These are phyloP conservation scores for Oryza brachyantha DNA, from an alignment of 176 grass and related monocot species.

Conservation along the genomic window DNA sequence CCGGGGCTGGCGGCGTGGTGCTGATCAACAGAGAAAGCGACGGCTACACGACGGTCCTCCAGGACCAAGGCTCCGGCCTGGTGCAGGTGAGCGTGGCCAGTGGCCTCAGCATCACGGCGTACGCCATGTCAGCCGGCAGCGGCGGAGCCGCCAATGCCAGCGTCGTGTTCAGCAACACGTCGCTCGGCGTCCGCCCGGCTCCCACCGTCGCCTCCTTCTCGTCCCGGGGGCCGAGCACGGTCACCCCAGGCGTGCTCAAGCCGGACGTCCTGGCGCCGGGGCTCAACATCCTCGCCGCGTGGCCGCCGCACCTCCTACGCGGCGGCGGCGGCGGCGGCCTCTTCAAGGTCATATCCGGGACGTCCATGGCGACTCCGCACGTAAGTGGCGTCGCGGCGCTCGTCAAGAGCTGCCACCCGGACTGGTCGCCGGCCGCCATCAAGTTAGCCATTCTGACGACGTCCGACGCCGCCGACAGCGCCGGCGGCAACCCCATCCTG, in stretches of 20 bases:
- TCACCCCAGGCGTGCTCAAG: constrained; percentile 23
- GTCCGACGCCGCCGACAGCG: not conserved
- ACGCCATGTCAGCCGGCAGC: not conserved
- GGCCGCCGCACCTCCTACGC: not conserved
- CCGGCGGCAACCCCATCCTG: not conserved
- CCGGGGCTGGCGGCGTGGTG: not conserved
- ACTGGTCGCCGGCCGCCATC: not conserved
- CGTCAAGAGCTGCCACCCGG: constrained; percentile 24
- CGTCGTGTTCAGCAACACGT: constrained; percentile 8
- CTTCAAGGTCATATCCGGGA: constrained; percentile 37
- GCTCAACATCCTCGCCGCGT: constrained; percentile 34
- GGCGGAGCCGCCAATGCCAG: not conserved
- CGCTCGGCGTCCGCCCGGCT: not conserved
- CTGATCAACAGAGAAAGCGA: not conserved
- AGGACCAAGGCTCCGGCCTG: not conserved
- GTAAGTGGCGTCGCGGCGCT: constrained; percentile 39
- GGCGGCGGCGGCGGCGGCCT: not conserved
- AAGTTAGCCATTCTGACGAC: constrained; percentile 39
- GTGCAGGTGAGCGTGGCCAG: constrained; percentile 4
- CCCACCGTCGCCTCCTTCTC: constrained; percentile 36
- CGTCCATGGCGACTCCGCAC: constrained; percentile 53
- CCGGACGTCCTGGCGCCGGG: constrained; percentile 36
- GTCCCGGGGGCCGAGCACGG: constrained; percentile 13
- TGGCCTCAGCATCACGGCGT: not conserved
- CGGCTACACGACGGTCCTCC: constrained; percentile 10